Evolutionary conservation across 2,329 filamentous ascomycete genomes (phyloP).

Genomic region (Lachnellula arida): DNA sequence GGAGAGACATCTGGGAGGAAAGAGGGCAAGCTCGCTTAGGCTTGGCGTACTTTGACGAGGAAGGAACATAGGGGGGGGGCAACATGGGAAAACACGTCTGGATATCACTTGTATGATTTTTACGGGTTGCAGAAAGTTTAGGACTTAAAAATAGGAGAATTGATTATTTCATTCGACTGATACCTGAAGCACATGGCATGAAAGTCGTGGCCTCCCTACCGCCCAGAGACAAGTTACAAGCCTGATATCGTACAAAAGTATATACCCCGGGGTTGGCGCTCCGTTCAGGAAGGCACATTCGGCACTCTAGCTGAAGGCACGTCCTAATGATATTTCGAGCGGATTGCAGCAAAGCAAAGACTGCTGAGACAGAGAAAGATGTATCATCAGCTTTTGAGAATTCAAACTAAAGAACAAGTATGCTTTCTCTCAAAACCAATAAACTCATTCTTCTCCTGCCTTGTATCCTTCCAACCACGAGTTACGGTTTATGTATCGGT

Average conservation of each 20-base stretch:
- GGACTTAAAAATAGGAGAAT: too few species aligned
- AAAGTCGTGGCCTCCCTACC: too few species aligned
- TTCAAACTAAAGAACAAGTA: constrained; percentile 10
- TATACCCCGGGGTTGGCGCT: too few species aligned
- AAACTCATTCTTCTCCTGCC: constrained; percentile 57
- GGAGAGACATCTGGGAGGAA: background rate
- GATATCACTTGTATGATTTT: background rate
- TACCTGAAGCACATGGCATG: too few species aligned
- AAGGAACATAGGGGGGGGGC: background rate
- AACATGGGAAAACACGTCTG: constrained; percentile 28
- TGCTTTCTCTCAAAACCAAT: constrained; percentile 34
- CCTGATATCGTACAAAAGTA: too few species aligned
- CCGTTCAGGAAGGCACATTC: too few species aligned
- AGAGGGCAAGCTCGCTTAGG: background rate
- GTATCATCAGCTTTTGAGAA: constrained; percentile 21
- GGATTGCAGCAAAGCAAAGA: too few species aligned
- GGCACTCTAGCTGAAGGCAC: too few species aligned
- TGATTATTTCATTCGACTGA: too few species aligned
- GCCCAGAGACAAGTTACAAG: too few species aligned
- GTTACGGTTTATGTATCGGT: constrained; percentile 31
- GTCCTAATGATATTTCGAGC: too few species aligned
- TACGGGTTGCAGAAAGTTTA: too few species aligned
- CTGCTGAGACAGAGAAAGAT: background rate
- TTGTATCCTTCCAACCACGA: constrained; percentile 63
- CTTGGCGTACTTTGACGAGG: background rate